Base-by-base conservation (phyloP, 108 stramenopile species). In the Cylindrotheca fusiformis region DNA sequence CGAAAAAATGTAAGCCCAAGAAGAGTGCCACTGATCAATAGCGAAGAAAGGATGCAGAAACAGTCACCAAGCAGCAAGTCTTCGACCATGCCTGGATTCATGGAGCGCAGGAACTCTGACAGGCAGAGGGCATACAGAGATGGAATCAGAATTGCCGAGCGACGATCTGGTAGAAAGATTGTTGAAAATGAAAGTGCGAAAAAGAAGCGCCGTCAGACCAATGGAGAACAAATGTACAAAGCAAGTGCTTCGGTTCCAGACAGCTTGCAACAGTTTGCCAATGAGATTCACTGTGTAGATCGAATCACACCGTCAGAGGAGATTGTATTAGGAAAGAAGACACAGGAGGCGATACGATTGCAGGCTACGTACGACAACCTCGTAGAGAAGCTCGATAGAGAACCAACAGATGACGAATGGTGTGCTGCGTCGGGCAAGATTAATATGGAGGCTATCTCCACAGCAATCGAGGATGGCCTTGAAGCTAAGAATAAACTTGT, bases 351-450 rank as follows among this genome's bases (percentile, higher is more conserved):
- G 2, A 83, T 87, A 14, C 79, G 82, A 28, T 44, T 91, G 19
- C 85, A 85, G 60, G 51, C 55, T 5, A 65, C 86, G 30, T 81
- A 81, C 55, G 81, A 79, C 29, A 60, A 71, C 25, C 64, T 91
- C 24, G 58, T 56, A 23, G 55, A 51, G 24, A 79, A 78, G 32
- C 75, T 89, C 8, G 65, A 82, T 0, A 61, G 89, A 29, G 84
- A 88, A 68, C 89, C 89, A 18, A 94, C 87, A 44, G 82, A 94
- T 67, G 83, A 90, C 30, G 89, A 94, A 63, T 93, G 92, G 92
- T 91, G 90, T 69, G 87, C 87, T 19, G 88, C 82, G 0, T 76
- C 92, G 18, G 89, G 89, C 6, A 88, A 83, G 52, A 77, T 83
- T 44, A 89, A 87, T 49, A 76, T 89, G 66, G 81, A 83, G 33